phyloP scores from a whole-genome alignment of 2,329 filamentous ascomycete species.

The Daldinia sp. region DNA sequence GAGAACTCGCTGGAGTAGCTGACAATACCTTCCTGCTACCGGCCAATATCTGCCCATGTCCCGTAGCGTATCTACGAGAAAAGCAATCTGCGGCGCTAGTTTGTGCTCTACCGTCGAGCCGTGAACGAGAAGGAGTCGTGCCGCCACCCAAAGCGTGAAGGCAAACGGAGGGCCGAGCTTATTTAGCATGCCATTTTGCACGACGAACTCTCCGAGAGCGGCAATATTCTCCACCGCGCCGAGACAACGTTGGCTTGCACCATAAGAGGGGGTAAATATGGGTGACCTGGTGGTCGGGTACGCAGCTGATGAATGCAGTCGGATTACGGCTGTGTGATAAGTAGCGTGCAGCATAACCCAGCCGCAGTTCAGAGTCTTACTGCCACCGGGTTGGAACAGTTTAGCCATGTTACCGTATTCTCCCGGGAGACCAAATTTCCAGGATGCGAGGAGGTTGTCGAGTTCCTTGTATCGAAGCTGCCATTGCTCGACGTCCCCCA shows the following conservation, averaged over 20 bases:
- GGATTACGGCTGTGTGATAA: conserved; percentile 88
- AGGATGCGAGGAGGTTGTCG: conserved; percentile 78
- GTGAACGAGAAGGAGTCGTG: conserved; percentile 85
- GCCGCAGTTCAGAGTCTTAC: conserved; percentile 77
- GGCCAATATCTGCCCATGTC: conserved; percentile 87
- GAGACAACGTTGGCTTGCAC: conserved; percentile 83
- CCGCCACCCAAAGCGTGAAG: conserved; percentile 91
- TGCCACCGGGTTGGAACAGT: conserved; percentile 73
- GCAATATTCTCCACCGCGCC: conserved; percentile 84
- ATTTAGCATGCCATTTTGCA: conserved; percentile 75
- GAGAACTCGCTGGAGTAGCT: conserved; percentile 80
- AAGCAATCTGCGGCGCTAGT: conserved; percentile 78
- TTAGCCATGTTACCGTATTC: conserved; percentile 88
- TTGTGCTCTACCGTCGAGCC: conserved; percentile 89
- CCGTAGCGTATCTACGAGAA: conserved; percentile 82
- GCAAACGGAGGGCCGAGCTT: conserved; percentile 91
- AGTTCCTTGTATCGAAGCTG: conserved; percentile 86
- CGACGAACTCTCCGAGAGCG: conserved; percentile 79
- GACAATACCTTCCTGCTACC: conserved; percentile 82
- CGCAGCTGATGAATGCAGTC: conserved; percentile 88
- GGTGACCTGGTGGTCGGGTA: conserved; percentile 89
- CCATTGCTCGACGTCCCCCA: conserved; percentile 89
- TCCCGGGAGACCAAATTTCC: conserved; percentile 83
- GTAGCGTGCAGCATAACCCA: conserved; percentile 93
- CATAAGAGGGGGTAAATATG: conserved; percentile 89